These are phyloP conservation scores for Papilionanthe hybrid DNA, from an alignment of 116 monocot species.

Conservation along the genomic window DNA sequence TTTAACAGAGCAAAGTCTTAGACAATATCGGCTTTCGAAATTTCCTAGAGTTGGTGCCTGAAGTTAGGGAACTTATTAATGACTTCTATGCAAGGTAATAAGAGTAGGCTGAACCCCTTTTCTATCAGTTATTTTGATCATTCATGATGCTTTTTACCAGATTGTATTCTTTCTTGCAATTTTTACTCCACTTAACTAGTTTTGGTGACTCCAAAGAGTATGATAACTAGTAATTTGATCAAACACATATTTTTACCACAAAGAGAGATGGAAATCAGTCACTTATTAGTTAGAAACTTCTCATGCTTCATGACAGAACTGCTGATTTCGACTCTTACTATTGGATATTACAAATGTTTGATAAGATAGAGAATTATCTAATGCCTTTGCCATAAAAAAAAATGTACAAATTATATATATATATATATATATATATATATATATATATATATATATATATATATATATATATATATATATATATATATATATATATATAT, in stretches of 20 bases:
- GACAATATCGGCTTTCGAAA: slow-evolving; percentile 90
- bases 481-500: too few relatives aligned
- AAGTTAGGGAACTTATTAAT: slow-evolving; percentile 92
- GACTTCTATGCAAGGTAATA: slow-evolving; percentile 87
- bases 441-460: too few relatives aligned
- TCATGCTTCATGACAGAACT: too few relatives aligned
- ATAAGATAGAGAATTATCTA: too few relatives aligned
- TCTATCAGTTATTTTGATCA: neutral
- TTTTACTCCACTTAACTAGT: neutral
- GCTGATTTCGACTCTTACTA: too few relatives aligned
- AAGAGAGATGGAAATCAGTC: neutral
- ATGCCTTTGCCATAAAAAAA: too few relatives aligned
- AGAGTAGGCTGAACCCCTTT: neutral
- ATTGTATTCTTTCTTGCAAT: neutral
- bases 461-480: too few relatives aligned
- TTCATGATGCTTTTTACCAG: neutral
- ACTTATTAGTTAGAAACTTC: neutral
- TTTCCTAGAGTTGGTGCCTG: slow-evolving; percentile 87
- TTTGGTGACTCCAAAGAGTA: neutral
- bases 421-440: too few relatives aligned
- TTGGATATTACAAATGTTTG: too few relatives aligned
- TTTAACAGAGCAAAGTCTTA: slow-evolving; percentile 76
- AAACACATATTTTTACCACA: neutral
- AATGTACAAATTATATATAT: too few relatives aligned
- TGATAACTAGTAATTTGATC: neutral